Conservation (phyloP, 371 early-diverging fungal species). For the Chytridium lagenaria region DNA sequence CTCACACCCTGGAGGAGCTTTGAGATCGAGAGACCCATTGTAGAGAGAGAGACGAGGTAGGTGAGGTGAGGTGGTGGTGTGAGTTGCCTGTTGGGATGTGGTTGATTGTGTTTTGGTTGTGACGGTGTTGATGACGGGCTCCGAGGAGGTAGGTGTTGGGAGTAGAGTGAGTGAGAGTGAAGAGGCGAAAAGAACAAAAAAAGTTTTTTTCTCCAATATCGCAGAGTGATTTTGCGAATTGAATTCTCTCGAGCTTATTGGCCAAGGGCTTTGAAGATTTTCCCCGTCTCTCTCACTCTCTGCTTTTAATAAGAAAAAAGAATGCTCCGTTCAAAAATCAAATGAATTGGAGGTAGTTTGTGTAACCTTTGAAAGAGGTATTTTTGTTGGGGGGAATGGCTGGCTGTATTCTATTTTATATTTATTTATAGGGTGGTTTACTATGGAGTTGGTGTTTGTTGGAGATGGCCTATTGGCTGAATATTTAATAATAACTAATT, state of each 20-base stretch:
- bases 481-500: too few species aligned
- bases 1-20: slow-evolving; percentile 51
- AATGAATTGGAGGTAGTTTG: not conserved
- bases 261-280: not conserved
- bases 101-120: not conserved
- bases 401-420: too few species aligned
- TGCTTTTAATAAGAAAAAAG: not conserved
- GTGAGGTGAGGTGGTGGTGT: not conserved
- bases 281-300: not conserved
- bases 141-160: not conserved
- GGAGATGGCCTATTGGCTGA: not conserved
- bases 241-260: too few species aligned
- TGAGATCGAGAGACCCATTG: slow-evolving; percentile 64
- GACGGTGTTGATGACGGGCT: not conserved
- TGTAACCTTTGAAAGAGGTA: not conserved
- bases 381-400: not conserved
- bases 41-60: not conserved
- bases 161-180: not conserved
- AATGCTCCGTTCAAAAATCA: not conserved
- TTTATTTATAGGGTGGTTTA: too few species aligned
- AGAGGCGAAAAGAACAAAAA: not conserved
- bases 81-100: not conserved
- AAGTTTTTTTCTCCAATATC: not conserved
- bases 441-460: not conserved
- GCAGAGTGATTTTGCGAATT: not conserved